Conservation (phyloP, 345 rosid species). For the Eucalyptus pauciflora region DNA sequence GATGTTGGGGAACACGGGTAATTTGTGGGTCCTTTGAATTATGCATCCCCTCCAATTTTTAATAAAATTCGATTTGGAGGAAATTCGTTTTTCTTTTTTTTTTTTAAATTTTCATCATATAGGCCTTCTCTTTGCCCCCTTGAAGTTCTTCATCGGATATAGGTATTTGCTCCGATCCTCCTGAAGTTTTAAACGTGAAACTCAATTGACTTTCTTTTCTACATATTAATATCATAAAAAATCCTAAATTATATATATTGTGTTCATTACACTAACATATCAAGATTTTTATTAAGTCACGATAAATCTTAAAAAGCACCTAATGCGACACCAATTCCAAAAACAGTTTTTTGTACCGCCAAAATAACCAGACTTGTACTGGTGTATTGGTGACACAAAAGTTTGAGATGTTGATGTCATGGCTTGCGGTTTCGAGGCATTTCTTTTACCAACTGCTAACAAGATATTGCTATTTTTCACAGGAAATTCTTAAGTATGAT, state of each 20-base stretch:
- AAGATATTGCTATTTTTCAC: background rate
- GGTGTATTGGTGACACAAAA: background rate
- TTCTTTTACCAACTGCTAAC: no score
- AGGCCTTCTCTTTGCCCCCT: background rate
- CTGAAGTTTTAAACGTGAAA: background rate
- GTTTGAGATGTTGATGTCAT: background rate
- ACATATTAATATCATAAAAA: background rate
- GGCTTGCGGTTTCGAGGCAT: background rate
- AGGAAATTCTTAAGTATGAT: background rate
- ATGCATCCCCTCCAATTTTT: background rate
- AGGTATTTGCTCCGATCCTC: background rate
- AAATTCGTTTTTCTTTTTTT: background rate
- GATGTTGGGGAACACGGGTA: background rate
- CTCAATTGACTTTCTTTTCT: background rate
- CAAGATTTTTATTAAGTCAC: no score
- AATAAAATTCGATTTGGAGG: background rate
- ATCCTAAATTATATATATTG: background rate
- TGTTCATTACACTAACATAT: no score
- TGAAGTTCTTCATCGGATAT: background rate
- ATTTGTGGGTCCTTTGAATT: background rate
- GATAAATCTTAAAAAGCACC: no score
- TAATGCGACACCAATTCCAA: background rate
- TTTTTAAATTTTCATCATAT: background rate
- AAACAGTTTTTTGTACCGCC: rapidly evolving
- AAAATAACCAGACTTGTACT: rapidly evolving